phyloP scores from a whole-genome alignment of 345 rosid species.

The Hevea brasiliensis region DNA sequence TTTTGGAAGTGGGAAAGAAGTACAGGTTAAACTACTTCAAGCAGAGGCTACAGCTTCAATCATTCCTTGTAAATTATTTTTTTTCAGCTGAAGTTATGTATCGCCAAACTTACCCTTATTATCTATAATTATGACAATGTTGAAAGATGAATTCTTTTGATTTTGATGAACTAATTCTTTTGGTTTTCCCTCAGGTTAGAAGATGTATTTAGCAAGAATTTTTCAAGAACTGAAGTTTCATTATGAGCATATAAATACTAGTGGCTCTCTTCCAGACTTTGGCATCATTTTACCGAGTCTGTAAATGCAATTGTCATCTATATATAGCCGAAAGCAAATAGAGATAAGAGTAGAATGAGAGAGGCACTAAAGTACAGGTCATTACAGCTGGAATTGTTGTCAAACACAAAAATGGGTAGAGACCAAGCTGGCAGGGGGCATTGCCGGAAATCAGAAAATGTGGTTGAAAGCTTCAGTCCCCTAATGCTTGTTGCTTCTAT shows the following conservation, averaged over 20 bases:
- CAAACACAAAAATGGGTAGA: not conserved
- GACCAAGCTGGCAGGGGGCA: slow-evolving; percentile 10
- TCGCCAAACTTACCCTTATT: not conserved
- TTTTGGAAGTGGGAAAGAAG: not conserved
- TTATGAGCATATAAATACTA: not conserved
- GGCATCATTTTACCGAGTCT: not conserved
- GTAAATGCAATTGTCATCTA: not conserved
- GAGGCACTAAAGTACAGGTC: slow-evolving; percentile 12
- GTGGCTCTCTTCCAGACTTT: not conserved
- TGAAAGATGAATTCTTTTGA: not conserved
- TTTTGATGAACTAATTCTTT: too few species aligned
- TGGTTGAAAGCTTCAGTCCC: not conserved
- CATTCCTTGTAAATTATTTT: not conserved
- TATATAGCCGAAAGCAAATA: not conserved
- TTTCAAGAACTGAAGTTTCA: not conserved
- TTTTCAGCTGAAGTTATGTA: too few species aligned
- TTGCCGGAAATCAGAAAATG: slow-evolving; percentile 7
- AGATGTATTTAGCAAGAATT: not conserved
- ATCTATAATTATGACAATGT: not conserved
- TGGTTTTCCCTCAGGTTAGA: too few species aligned
- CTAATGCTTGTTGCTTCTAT: not conserved
- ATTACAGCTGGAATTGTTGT: slow-evolving; percentile 14
- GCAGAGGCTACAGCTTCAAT: not conserved
- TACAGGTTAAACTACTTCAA: not conserved
- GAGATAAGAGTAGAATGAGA: not conserved